Percentiles rank a stretch among this genome's conserved stretches.
These are phyloP conservation scores for Colletotrichum orchidophilum DNA, from an alignment of 2,329 filamentous ascomycete species.

Conservation along the genomic window DNA sequence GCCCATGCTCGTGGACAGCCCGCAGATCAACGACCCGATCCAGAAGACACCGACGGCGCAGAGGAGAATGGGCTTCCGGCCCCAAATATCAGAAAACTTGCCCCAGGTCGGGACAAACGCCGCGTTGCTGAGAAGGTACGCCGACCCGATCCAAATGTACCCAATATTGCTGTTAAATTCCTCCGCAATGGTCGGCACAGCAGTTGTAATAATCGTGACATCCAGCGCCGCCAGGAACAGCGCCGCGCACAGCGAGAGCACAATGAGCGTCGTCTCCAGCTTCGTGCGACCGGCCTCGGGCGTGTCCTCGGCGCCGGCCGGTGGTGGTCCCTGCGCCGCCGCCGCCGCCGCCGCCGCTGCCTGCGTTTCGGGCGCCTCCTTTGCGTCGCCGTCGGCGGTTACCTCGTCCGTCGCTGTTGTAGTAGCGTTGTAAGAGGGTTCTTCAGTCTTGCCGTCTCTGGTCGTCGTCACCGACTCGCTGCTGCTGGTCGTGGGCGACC, in stretches of 20 bases:
- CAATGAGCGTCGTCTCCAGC: slow-evolving; percentile 43
- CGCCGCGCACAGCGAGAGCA: slow-evolving; percentile 34
- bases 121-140: slow-evolving; percentile 76
- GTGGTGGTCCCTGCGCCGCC: neutral
- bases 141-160: slow-evolving; percentile 81
- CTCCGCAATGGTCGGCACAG: slow-evolving; percentile 67
- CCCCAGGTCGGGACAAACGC: slow-evolving; percentile 78
- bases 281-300: slow-evolving; percentile 49
- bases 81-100: slow-evolving; percentile 67
- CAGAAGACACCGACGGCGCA: slow-evolving; percentile 60
- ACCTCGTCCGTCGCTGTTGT: neutral
- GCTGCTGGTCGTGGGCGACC: slow-evolving; percentile 3
- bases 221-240: slow-evolving; percentile 59
- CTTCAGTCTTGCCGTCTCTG: neutral
- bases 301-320: slow-evolving; percentile 10
- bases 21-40: slow-evolving; percentile 59
- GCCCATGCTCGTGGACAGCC: slow-evolving; percentile 53
- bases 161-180: slow-evolving; percentile 70
- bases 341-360: neutral
- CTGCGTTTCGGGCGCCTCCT: neutral
- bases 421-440: neutral
- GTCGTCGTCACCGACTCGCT: slow-evolving; percentile 11
- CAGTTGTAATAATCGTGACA: slow-evolving; percentile 68
- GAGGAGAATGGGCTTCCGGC: slow-evolving; percentile 62
- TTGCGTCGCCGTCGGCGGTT: neutral